Evolutionary conservation across 257 asterid species (phyloP).

Genomic region (Mitragyna speciosa): DNA sequence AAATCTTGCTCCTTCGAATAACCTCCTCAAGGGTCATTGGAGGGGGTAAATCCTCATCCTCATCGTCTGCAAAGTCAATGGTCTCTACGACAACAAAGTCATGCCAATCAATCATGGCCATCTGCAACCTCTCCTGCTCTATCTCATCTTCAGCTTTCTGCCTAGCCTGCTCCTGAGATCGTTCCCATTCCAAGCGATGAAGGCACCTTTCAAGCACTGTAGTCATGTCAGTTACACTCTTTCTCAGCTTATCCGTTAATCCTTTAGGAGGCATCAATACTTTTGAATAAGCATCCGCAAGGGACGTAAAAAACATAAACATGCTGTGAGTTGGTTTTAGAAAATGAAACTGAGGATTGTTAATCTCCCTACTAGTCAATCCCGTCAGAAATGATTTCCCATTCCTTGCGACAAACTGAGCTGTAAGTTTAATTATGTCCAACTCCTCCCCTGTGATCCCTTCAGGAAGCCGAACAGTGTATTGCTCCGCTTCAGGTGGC

Average conservation of each 20-base stretch:
- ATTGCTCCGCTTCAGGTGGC: slow-evolving; percentile 93
- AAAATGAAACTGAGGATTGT: slow-evolving; percentile 85
- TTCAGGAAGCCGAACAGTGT: slow-evolving; percentile 88
- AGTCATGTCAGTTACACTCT: slow-evolving; percentile 76
- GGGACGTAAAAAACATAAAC: slow-evolving; percentile 94
- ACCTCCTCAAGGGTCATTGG: slow-evolving; percentile 98
- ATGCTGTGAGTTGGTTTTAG: slow-evolving; percentile 91
- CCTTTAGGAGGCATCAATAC: slow-evolving; percentile 91
- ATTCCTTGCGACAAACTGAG: slow-evolving; percentile 91
- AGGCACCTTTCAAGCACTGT: slow-evolving; percentile 83
- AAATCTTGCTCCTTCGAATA: slow-evolving; percentile 87
- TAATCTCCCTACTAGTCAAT: slow-evolving; percentile 80
- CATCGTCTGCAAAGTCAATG: slow-evolving; percentile 92
- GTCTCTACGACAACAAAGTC: slow-evolving; percentile 93
- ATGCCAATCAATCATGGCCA: slow-evolving; percentile 99
- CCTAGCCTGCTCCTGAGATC: slow-evolving; percentile 91
- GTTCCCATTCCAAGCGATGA: slow-evolving; percentile 92
- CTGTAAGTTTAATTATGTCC: slow-evolving; percentile 89
- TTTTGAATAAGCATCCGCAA: slow-evolving; percentile 93
- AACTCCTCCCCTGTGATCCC: slow-evolving; percentile 93
- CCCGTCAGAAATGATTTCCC: slow-evolving; percentile 93
- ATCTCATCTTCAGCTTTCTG: slow-evolving; percentile 95
- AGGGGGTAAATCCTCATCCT: slow-evolving; percentile 91
- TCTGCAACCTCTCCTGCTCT: slow-evolving; percentile 80
- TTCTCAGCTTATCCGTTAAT: slow-evolving; percentile 65